Evolutionary conservation across 2,329 filamentous ascomycete species (phyloP).

Genomic region (Xylaria sp.): DNA sequence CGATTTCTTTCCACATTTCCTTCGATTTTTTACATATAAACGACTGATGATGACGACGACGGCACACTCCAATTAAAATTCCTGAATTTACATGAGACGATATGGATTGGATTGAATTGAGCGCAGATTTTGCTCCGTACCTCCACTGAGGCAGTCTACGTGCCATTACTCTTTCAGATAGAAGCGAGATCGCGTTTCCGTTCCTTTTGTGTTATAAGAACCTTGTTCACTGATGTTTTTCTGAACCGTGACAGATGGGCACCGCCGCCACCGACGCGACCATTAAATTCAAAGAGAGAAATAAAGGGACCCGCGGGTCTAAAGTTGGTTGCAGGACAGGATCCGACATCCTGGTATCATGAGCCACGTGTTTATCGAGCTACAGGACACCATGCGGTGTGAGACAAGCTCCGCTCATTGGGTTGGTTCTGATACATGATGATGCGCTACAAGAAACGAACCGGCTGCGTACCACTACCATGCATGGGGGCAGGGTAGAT

Average conservation of each 20-base stretch:
- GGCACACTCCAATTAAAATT: conserved; percentile 33
- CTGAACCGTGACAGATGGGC: conserved; percentile 55
- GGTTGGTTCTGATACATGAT: conserved; percentile 9
- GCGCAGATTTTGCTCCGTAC: conserved; percentile 36
- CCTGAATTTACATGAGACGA: conserved; percentile 35
- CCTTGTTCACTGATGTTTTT: conserved; percentile 53
- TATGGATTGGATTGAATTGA: conserved; percentile 29
- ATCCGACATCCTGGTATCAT: background rate
- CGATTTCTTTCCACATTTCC: conserved; percentile 2
- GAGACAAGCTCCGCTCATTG: conserved; percentile 18
- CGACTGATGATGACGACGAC: conserved; percentile 40
- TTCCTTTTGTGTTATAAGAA: conserved; percentile 42
- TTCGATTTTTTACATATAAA: conserved; percentile 36
- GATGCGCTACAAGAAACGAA: conserved; percentile 10
- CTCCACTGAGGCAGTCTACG: conserved; percentile 32
- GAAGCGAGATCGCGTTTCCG: conserved; percentile 39
- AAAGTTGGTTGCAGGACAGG: conserved; percentile 10
- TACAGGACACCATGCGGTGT: conserved; percentile 5
- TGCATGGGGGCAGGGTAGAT: background rate
- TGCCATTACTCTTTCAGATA: conserved; percentile 42
- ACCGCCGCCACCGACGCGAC: conserved; percentile 53
- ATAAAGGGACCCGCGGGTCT: conserved; percentile 5
- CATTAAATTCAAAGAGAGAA: conserved; percentile 25
- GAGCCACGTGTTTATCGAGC: conserved; percentile 15
- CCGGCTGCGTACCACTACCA: background rate